Evolutionary conservation across 2,329 filamentous ascomycete genomes (phyloP), one percentile per base, ranked within the genome.

Genomic region (Aspergillus ustus): DNA sequence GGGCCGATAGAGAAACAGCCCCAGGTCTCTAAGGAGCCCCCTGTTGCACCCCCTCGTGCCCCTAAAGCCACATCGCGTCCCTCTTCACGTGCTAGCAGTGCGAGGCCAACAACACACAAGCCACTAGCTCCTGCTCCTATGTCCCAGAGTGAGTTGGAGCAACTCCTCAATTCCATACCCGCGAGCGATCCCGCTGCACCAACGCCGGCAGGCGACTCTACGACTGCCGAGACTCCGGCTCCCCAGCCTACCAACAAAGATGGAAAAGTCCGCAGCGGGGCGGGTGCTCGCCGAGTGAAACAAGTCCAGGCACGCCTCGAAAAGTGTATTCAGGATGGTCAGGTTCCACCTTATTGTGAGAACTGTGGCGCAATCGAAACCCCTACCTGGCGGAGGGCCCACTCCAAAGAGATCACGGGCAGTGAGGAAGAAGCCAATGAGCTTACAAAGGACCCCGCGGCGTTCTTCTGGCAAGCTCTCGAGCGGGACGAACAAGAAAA

Each of bases 351-450:
- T 1, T 98, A 89, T 72, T 99, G 95, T 75, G 87, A 87, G 65
- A 97, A 98, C 70, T 99, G 95, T 70, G 95, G 95, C 6, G 91
- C 93, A 7, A 96, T 99, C 60, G 91, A 98, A 70, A 99, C 95
- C 0, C 92, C 94, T 0, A 97, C 94, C 0, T 99, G 95, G 95
- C 89, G 95, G 63, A 95, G 94, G 72, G 92, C 95, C 13, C 97
- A 90, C 84, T 88, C 88, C n/a, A 92, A 92, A 70, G 84, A 91
- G 7, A 84, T 89, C 50, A 81, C 86, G 17, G 93, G 92, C 1
- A 83, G 84, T 34, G 92, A 92, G 0, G 83, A 85, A 3, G 86
- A 89, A 62, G 84, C 91, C 51, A 87, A 92, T 61, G 87, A 89
- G 57, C 91, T 89, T 0, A 88, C 91, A 62, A 89, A 89, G 69